phyloP scores from a whole-genome alignment of 805 yeast species.

The Kazachstania taianensis region DNA sequence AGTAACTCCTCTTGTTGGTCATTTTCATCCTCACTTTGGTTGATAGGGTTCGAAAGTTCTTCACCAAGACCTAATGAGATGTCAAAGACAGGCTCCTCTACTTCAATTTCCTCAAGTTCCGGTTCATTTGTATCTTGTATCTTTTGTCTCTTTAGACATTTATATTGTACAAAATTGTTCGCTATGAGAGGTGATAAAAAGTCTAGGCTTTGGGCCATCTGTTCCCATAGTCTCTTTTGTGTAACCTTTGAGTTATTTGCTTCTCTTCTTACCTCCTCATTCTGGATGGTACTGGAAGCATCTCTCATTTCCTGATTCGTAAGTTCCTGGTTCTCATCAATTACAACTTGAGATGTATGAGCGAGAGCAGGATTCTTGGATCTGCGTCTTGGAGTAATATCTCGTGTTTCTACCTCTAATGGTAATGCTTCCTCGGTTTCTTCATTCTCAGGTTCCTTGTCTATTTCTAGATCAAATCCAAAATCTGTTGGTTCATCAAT shows the following conservation, averaged over 20 bases:
- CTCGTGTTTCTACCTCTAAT: constrained; percentile 22
- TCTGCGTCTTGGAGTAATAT: constrained; percentile 6
- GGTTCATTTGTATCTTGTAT: constrained; percentile 1
- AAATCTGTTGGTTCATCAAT: constrained; percentile 32
- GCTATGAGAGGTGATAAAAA: constrained; percentile 15
- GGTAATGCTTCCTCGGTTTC: constrained; percentile 12
- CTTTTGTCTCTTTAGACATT: constrained; percentile 16
- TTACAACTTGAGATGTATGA: constrained; percentile 10
- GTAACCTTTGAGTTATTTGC: neutral
- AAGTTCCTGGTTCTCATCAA: constrained; percentile 9
- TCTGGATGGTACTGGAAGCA: constrained; percentile 16
- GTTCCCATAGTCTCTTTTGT: constrained; percentile 18
- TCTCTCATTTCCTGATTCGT: constrained; percentile 15
- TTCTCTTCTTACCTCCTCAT: constrained; percentile 2
- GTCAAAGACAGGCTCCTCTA: constrained; percentile 15
- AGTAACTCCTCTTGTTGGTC: neutral
- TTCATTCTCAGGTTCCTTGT: constrained; percentile 29
- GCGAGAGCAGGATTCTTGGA: constrained; percentile 8
- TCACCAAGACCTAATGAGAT: constrained; percentile 18
- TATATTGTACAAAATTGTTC: constrained; percentile 11
- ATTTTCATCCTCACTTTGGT: neutral
- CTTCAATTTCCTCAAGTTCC: constrained; percentile 6
- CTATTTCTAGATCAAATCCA: constrained; percentile 44
- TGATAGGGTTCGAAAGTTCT: neutral
- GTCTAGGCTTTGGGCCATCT: constrained; percentile 11